Evolutionary conservation across 345 rosid species (phyloP), one percentile per base, ranked within the genome.

Genomic region (Combretum micranthum): DNA sequence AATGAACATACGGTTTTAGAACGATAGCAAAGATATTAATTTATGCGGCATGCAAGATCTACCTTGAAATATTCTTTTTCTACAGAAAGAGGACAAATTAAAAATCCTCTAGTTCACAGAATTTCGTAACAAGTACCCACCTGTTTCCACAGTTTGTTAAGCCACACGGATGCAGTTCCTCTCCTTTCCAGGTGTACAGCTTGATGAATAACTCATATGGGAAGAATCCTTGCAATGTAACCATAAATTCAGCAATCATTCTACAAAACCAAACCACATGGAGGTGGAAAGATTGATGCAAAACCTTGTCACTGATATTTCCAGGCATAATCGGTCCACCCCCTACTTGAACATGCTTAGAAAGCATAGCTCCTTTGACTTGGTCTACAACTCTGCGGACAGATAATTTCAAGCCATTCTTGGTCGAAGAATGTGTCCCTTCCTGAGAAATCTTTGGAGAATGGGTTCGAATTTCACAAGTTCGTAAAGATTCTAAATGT

Each of bases 81-180:
- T 32, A 32, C 39, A 32, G 9, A 32, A 7, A 32, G 39, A 51
- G 20, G 22, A 51, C 15, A 2, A 51, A 3, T 45, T 16, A 56
- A 16, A 39, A 42, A 43, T 15, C 56, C 53, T 56, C 56, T 13
- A n/a, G 26, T 12, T 18, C 22, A 19, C 20, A n/a, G 20, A 39
- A 55, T 51, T 45, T 45, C 20, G 12, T 5, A 15, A 20, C 25
- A 20, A 57, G 52, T 63, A 2, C 39, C 10, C 66, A 94, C 99
- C 95, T 94, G 75, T 90, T 94, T n/a, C 97, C 96, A 63, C 92
- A 81, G 59, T 94, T 94, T 64, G 74, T 71, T 55, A 94, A 86
- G 46, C 99, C 99, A 73, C 83, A 80, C 11, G 99, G 99, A 66
- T 64, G 79, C 61, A 90, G 68, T 66, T 85, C 91, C 55, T 58